Base-by-base conservation (phyloP, 495 filamentous ascomycete genomes). In the Hypoxylon trugodes region DNA sequence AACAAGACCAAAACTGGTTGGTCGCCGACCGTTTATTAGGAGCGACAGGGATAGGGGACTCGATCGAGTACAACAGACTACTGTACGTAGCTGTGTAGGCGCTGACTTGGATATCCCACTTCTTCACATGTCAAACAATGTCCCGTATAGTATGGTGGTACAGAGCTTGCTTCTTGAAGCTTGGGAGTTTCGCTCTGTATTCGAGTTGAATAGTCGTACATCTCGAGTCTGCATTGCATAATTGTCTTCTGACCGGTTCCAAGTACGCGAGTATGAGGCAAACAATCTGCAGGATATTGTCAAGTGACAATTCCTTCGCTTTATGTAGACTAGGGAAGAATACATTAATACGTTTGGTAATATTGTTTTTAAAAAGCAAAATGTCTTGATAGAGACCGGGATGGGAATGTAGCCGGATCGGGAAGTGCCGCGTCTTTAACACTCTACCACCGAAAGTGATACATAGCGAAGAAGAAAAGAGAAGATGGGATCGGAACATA, bases 51-150 rank as follows among this genome's bases (percentile, higher is more conserved):
- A 15, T 51, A 25, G 25, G 2, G 6, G 21, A 36, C 7, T 21
- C 12, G 21, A 61, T 49, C 54, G 28, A 22, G 32, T 26, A 32
- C 53, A 22, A 47, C 32, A n/a, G n/a, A n/a, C n/a, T n/a, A n/a
- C n/a, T n/a, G n/a, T n/a, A n/a, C n/a, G n/a, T n/a, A n/a, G n/a
- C n/a, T n/a, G n/a, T n/a, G n/a, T n/a, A n/a, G n/a, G n/a, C 60
- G 52, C 33, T 15, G 22, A 15, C 15, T 21, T 45, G 8, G 32
- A 40, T 13, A 28, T 55, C 36, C 50, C 43, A 49, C 42, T 43
- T 49, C 55, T 66, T 66, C 62, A 66, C 62, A 66, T 66, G 62
- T 66, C 49, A 66, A 26, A 41, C 19, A 24, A 24, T 5, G 8
- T 7, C n/a, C 22, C 32, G 22, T 52, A 25, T 16, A 40, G 26